Conservation (phyloP, 352 stramenopile species). For the Pythium dissotocum region DNA sequence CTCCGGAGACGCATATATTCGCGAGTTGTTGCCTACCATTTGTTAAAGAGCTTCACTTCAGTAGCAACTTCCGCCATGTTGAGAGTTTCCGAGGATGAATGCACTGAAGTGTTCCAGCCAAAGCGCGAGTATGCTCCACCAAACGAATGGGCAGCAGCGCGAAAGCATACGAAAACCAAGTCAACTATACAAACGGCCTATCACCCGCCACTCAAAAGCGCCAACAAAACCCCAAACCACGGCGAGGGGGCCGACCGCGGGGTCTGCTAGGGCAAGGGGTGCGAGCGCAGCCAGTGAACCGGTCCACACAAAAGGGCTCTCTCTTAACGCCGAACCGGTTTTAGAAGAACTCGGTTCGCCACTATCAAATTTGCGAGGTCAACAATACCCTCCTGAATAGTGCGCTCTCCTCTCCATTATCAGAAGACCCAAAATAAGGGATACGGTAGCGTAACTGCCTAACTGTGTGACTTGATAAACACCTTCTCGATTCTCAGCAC, state of each 20-base stretch:
- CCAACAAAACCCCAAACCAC: neutral
- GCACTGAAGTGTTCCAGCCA: conserved; percentile 25
- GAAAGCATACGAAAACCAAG: conserved; percentile 54
- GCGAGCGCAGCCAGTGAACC: conserved; percentile 27
- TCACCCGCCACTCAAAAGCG: conserved; percentile 9
- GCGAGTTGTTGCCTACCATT: conserved; percentile 73
- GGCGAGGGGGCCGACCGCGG: neutral
- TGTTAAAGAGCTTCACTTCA: conserved; percentile 96
- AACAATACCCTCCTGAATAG: conserved; percentile 2
- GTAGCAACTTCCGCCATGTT: conserved; percentile 92
- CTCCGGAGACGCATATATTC: conserved; percentile 13
- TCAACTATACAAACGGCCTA: conserved; percentile 60
- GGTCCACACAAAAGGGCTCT: conserved; percentile 9
- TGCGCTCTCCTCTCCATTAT: conserved; percentile 1
- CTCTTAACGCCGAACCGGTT: conserved; percentile 5
- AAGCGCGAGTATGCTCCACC: conserved; percentile 26
- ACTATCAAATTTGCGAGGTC: conserved; percentile 7
- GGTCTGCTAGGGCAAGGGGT: conserved; percentile 27
- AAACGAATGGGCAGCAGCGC: conserved; percentile 88
- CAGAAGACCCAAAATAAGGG: conserved; percentile 23
- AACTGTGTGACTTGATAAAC: neutral
- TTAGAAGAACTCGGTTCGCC: conserved; percentile 1
- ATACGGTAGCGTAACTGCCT: neutral
- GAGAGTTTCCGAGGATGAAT: conserved; percentile 90
- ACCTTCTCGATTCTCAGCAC: neutral